phyloP scores from a whole-genome alignment of 768 basidiomycete species.

The Tricholoma furcatifolium region DNA sequence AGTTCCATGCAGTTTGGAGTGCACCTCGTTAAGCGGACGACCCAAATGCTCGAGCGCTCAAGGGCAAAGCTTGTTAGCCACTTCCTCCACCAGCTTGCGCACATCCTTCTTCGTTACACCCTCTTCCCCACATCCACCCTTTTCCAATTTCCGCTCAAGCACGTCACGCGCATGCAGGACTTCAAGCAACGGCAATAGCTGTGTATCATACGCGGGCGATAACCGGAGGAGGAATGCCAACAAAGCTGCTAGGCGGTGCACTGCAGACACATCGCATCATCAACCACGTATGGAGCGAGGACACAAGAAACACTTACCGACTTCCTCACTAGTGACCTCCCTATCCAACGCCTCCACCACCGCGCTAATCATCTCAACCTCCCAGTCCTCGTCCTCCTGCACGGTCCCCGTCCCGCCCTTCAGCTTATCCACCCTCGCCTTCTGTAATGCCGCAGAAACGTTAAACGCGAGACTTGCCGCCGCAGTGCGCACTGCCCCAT shows the following conservation, averaged over 20 bases:
- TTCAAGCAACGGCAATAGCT: constrained; percentile 59
- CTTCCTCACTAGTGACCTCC: constrained; percentile 76
- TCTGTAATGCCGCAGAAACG: constrained; percentile 64
- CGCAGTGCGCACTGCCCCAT: constrained; percentile 68
- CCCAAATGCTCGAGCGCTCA: too few species aligned
- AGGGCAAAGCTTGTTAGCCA: constrained; percentile 45
- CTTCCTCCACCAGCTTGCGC: constrained; percentile 63
- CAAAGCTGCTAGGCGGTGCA: constrained; percentile 80
- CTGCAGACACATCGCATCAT: constrained; percentile 32
- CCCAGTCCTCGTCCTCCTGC: constrained; percentile 76
- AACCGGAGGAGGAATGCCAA: constrained; percentile 74
- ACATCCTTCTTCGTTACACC: constrained; percentile 67
- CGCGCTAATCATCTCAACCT: constrained; percentile 80
- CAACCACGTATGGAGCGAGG: constrained; percentile 2
- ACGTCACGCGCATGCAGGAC: constrained; percentile 62
- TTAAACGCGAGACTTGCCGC: constrained; percentile 85
- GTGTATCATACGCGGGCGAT: constrained; percentile 63
- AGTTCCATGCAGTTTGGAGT: too few species aligned
- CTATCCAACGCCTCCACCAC: constrained; percentile 75
- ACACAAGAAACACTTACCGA: constrained; percentile 51
- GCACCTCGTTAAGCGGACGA: too few species aligned
- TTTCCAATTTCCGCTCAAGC: constrained; percentile 56
- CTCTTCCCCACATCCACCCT: constrained; percentile 48
- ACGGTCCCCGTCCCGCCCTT: constrained; percentile 32
- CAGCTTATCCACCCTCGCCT: constrained; percentile 45